Conservation (phyloP, 495 filamentous ascomycete species). For the Penicillium subrubescens region DNA sequence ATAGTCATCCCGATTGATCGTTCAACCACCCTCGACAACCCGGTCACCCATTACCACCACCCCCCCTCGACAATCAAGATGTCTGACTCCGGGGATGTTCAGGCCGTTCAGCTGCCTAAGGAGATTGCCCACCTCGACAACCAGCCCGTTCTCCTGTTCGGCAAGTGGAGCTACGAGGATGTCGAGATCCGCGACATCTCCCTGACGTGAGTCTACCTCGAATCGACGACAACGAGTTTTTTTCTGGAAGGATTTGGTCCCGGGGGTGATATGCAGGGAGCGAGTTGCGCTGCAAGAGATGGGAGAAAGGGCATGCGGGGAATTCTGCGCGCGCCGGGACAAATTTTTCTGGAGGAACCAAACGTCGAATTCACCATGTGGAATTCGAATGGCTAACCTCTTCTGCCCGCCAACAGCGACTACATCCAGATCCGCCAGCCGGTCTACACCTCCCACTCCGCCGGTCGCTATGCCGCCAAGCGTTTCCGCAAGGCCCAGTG, state of each 20-base stretch:
- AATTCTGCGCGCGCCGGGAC: constrained; percentile 7
- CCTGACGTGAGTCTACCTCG: constrained; percentile 79
- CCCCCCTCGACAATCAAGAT: constrained; percentile 63
- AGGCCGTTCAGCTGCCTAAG: constrained; percentile 88
- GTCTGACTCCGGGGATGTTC: constrained; percentile 96
- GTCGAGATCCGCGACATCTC: constrained; percentile 99
- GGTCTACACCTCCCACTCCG: constrained; percentile 98
- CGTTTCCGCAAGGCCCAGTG: constrained; percentile 99
- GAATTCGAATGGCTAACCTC: constrained; percentile 21
- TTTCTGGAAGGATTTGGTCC: constrained; percentile 16
- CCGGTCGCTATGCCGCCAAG: constrained; percentile 98
- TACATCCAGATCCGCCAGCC: constrained; percentile 99
- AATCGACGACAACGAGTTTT: constrained; percentile 22
- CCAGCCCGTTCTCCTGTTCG: constrained; percentile 94
- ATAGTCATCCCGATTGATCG: constrained; percentile 20
- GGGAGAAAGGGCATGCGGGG: background rate
- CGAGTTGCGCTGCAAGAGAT: background rate
- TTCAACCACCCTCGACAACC: constrained; percentile 47
- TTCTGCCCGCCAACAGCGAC: constrained; percentile 61
- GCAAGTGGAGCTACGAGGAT: constrained; percentile 96
- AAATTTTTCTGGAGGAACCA: constrained; percentile 15
- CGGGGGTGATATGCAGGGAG: constrained; percentile 19
- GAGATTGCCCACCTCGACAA: constrained; percentile 80
- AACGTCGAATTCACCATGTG: background rate
- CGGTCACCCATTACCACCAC: constrained; percentile 44